These are phyloP conservation scores for Pseudogymnoascus sp. DNA, from an alignment of 2,329 filamentous ascomycete species.

Conservation along the genomic window DNA sequence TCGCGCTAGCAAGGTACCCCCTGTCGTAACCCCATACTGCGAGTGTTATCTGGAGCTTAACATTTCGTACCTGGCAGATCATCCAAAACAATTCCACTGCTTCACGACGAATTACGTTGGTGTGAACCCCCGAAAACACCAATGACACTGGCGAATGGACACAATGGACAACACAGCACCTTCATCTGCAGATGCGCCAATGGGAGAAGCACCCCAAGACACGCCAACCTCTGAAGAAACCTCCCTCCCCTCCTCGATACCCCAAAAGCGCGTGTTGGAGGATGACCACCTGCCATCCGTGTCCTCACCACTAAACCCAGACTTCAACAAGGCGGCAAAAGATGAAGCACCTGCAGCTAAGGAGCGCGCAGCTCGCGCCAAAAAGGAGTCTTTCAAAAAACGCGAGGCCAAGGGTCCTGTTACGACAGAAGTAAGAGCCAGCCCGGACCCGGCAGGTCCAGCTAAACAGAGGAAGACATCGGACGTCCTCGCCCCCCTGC, in stretches of 20 bases:
- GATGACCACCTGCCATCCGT: slow-evolving; percentile 64
- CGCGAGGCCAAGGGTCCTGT: slow-evolving; percentile 50
- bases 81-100: background rate
- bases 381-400: slow-evolving; percentile 63
- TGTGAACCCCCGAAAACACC: background rate
- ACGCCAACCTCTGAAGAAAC: slow-evolving; percentile 31
- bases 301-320: slow-evolving; percentile 67
- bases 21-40: background rate
- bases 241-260: slow-evolving; percentile 42
- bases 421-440: slow-evolving; percentile 40
- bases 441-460: slow-evolving; percentile 44
- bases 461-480: slow-evolving; percentile 31
- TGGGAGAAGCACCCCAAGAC: slow-evolving; percentile 13
- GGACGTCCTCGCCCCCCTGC: slow-evolving; percentile 42
- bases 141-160: background rate
- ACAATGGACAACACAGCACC: background rate
- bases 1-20: background rate
- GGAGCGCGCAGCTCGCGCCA: slow-evolving; percentile 38
- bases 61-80: background rate
- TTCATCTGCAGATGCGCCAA: background rate
- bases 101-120: background rate
- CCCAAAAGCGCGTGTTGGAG: slow-evolving; percentile 59
- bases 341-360: slow-evolving; percentile 30
- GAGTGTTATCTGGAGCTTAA: slow-evolving; percentile 4
- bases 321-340: slow-evolving; percentile 47